phyloP scores from a whole-genome alignment of 345 rosid genomes.

The Gossypium bickii region DNA sequence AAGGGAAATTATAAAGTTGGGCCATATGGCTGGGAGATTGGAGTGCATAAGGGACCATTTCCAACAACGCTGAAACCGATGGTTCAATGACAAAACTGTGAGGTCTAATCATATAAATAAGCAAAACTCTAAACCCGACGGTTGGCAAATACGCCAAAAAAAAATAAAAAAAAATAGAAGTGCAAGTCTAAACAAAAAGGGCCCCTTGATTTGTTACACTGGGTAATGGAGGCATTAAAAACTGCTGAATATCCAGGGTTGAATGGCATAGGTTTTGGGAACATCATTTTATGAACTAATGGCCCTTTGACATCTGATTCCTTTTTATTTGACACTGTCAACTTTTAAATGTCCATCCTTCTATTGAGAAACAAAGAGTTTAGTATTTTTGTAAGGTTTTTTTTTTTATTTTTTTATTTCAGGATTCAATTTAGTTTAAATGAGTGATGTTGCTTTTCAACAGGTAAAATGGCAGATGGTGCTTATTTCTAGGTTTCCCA shows the following conservation, averaged over 20 bases:
- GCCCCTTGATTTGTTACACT: background rate
- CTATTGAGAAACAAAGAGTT: background rate
- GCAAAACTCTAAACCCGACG: background rate
- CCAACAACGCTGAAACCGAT: background rate
- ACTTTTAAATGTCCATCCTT: background rate
- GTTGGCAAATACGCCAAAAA: background rate
- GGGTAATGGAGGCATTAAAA: background rate
- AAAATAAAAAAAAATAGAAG: too few relatives aligned
- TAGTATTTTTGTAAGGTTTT: too few relatives aligned
- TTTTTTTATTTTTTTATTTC: too few relatives aligned
- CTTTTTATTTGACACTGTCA: too few relatives aligned
- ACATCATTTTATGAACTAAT: background rate
- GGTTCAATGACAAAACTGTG: background rate
- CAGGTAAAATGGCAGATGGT: background rate
- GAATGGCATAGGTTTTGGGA: background rate
- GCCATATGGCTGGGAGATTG: background rate
- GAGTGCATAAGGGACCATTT: slow-evolving; percentile 3
- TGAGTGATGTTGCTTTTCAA: too few relatives aligned
- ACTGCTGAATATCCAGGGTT: background rate
- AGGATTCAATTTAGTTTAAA: too few relatives aligned
- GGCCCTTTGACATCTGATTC: background rate
- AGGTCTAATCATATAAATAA: background rate
- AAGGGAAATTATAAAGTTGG: background rate
- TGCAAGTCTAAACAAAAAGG: background rate
- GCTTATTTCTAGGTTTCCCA: background rate